These are phyloP conservation scores for Linanthus parryae DNA, from an alignment of 148 eudicot species.

Conservation along the genomic window DNA sequence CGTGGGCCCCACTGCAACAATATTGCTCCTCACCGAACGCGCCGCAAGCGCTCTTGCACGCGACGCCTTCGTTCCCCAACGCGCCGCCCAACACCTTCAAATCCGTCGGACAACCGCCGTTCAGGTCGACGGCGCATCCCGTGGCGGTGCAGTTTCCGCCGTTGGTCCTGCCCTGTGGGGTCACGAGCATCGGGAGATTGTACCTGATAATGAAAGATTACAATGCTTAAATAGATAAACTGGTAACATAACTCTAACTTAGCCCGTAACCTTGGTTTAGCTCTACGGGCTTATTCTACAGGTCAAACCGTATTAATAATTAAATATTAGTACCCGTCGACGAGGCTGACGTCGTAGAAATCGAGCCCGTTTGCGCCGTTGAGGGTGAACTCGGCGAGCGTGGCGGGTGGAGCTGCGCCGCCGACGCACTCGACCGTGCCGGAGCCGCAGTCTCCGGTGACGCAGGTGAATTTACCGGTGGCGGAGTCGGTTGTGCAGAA, in stretches of 20 bases:
- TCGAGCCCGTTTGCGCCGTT: slow-evolving; percentile 56
- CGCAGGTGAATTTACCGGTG: slow-evolving; percentile 48
- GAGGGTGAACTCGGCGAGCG: slow-evolving; percentile 77
- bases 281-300: too few species aligned
- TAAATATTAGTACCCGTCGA: too few species aligned
- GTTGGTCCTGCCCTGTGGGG: slow-evolving; percentile 44
- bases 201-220: too few species aligned
- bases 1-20: slow-evolving; percentile 63
- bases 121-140: slow-evolving; percentile 53
- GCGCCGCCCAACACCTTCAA: slow-evolving; percentile 19
- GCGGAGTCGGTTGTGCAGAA: slow-evolving; percentile 38
- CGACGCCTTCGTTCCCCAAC: slow-evolving; percentile 23
- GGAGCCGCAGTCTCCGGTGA: slow-evolving; percentile 62
- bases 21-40: slow-evolving; percentile 62
- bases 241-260: too few species aligned
- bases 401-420: slow-evolving; percentile 72
- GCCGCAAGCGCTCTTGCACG: slow-evolving; percentile 78
- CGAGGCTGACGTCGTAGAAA: slow-evolving; percentile 86
- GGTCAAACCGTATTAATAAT: too few species aligned
- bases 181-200: slow-evolving; percentile 54
- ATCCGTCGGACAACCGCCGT: slow-evolving; percentile 44
- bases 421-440: slow-evolving; percentile 49
- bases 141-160: slow-evolving; percentile 44
- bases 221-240: too few species aligned
- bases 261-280: too few species aligned